A percentile compares a stretch with the other conserved stretches of the same genome.
These are phyloP conservation scores for Chlorella vulgaris DNA, from an alignment of 139 green algal genomes.

Conservation along the genomic window DNA sequence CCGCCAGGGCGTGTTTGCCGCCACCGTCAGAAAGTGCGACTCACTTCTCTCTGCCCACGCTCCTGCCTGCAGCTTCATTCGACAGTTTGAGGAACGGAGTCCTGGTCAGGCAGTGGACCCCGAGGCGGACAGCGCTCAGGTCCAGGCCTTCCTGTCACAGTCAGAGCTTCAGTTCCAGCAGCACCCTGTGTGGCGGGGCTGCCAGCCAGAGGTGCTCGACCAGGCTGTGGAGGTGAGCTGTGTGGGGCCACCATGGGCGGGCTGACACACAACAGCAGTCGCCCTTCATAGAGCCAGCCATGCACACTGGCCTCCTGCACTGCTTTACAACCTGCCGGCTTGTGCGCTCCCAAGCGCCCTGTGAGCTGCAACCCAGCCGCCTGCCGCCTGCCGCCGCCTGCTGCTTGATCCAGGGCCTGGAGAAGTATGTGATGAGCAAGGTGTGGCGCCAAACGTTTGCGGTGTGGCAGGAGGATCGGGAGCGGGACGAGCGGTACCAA, in stretches of 20 bases:
- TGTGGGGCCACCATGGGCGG: too few relatives aligned
- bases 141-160: slow-evolving; percentile 77
- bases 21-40: too few relatives aligned
- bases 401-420: slow-evolving; percentile 94
- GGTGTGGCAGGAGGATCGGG: slow-evolving; percentile 62
- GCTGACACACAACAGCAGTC: too few relatives aligned
- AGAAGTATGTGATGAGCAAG: slow-evolving; percentile 98
- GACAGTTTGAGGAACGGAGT: slow-evolving; percentile 48
- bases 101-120: slow-evolving; percentile 22
- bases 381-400: too few relatives aligned
- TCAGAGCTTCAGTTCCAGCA: slow-evolving; percentile 78
- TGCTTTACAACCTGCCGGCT: too few relatives aligned
- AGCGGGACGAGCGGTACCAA: slow-evolving; percentile 76
- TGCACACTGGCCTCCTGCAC: too few relatives aligned
- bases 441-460: slow-evolving; percentile 86
- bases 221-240: slow-evolving; percentile 72
- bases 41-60: too few relatives aligned
- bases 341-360: too few relatives aligned
- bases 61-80: slow-evolving; percentile 49
- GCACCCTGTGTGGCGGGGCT: slow-evolving; percentile 85
- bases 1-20: too few relatives aligned
- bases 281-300: too few relatives aligned
- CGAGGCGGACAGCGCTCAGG: slow-evolving; percentile 40
- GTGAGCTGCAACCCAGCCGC: too few relatives aligned
- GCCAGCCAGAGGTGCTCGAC: slow-evolving; percentile 65